Conservation (phyloP, 176 grass and related monocot genomes). For the Cenchrus americanus region DNA sequence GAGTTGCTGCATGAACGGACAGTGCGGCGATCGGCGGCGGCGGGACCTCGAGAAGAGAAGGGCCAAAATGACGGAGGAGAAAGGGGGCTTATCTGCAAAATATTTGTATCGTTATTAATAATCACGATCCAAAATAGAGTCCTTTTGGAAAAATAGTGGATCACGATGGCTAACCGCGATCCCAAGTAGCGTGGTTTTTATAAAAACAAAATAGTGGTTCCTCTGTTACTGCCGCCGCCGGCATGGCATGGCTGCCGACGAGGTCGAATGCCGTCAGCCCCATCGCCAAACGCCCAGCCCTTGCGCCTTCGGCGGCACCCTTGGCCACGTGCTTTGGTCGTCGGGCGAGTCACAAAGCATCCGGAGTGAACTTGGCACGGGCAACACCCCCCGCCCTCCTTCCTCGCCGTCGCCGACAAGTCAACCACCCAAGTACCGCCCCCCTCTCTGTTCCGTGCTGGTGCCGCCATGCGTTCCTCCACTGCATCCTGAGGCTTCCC, state of each 20-base stretch:
- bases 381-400: neutral
- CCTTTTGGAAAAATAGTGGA: neutral
- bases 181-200: too few species aligned
- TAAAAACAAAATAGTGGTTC: neutral
- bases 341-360: too few species aligned
- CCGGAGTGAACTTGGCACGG: neutral
- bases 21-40: too few species aligned
- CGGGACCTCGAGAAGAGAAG: neutral
- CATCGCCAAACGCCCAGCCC: neutral
- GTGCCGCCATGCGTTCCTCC: neutral
- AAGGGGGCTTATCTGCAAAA: neutral
- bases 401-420: neutral
- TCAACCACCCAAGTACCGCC: too few species aligned
- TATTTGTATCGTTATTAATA: neutral
- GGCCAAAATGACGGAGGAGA: neutral
- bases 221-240: neutral
- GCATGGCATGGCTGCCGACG: neutral
- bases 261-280: neutral
- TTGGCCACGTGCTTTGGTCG: too few species aligned
- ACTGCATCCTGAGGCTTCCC: neutral
- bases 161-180: too few species aligned
- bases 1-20: too few species aligned
- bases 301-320: neutral
- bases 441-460: neutral
- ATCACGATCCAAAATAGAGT: too few species aligned